phyloP scores from a whole-genome alignment of 2,329 filamentous ascomycete genomes.

The Camillea tinctor region DNA sequence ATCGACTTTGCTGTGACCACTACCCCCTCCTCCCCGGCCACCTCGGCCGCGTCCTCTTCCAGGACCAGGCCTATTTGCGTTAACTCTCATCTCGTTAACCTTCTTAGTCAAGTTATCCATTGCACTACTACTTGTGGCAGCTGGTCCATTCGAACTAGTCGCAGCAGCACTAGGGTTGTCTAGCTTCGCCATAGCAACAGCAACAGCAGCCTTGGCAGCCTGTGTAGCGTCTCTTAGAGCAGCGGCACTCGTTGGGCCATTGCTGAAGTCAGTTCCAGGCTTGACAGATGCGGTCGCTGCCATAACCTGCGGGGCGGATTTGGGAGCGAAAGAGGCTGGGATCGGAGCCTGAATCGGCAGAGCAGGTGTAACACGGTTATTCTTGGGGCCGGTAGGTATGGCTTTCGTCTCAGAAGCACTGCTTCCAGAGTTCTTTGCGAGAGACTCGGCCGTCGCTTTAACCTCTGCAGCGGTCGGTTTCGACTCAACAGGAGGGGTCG shows the following conservation, averaged over 20 bases:
- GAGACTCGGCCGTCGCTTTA: conserved; percentile 53
- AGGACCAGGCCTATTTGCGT: conserved; percentile 52
- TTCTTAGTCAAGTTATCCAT: conserved; percentile 73
- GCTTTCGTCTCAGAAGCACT: conserved; percentile 37
- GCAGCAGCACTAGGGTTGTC: conserved; percentile 33
- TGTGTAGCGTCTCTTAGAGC: conserved; percentile 67
- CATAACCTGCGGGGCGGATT: conserved; percentile 28
- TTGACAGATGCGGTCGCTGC: conserved; percentile 34
- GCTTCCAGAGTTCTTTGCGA: conserved; percentile 38
- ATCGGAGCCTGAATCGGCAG: conserved; percentile 59
- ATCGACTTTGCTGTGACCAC: conserved; percentile 66
- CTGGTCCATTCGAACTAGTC: conserved; percentile 15
- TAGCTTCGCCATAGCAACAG: conserved; percentile 75
- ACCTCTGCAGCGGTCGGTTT: conserved; percentile 60
- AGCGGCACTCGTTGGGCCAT: conserved; percentile 37
- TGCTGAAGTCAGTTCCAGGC: conserved; percentile 37
- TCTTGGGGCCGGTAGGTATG: conserved; percentile 48
- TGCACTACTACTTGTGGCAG: conserved; percentile 42
- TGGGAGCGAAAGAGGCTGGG: conserved; percentile 21
- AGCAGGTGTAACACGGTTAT: conserved; percentile 60
- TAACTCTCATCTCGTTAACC: conserved; percentile 74
- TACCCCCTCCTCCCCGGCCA: conserved; percentile 38
- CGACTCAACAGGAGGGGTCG: conserved; percentile 65
- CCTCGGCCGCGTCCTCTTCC: conserved; percentile 46
- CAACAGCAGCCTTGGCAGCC: conserved; percentile 74